phyloP scores from a whole-genome alignment of 352 stramenopile species.

The Pythium aphanidermatum region DNA sequence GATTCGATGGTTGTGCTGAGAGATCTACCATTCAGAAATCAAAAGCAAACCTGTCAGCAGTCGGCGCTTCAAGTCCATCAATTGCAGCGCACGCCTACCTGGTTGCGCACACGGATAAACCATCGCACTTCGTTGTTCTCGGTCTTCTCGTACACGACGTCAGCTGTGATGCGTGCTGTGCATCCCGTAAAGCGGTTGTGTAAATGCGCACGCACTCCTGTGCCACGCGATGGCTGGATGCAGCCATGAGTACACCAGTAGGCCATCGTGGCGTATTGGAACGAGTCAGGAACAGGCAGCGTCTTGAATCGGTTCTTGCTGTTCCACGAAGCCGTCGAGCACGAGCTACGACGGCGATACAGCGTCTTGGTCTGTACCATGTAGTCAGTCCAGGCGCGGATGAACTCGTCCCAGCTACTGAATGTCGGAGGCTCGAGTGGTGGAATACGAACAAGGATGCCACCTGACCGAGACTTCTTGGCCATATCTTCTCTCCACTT shows the following conservation, averaged over 20 bases:
- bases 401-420: slow-evolving; percentile 59
- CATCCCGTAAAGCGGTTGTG: slow-evolving; percentile 80
- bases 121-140: slow-evolving; percentile 39
- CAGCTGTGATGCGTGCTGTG: slow-evolving; percentile 59
- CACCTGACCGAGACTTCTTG: slow-evolving; percentile 37
- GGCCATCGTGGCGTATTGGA: slow-evolving; percentile 78
- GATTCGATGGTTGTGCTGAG: slow-evolving; percentile 71
- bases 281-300: slow-evolving; percentile 54
- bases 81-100: slow-evolving; percentile 31
- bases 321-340: slow-evolving; percentile 69
- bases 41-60: no score
- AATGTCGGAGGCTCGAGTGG: slow-evolving; percentile 54
- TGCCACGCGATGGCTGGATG: slow-evolving; percentile 65
- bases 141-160: slow-evolving; percentile 65
- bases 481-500: slow-evolving; percentile 68
- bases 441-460: slow-evolving; percentile 34
- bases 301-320: slow-evolving; percentile 72
- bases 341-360: slow-evolving; percentile 65
- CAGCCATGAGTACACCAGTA: slow-evolving; percentile 84
- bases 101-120: slow-evolving; percentile 73
- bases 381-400: slow-evolving; percentile 55
- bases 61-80: no score
- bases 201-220: slow-evolving; percentile 64
- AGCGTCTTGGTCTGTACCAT: slow-evolving; percentile 70
- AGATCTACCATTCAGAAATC: slow-evolving; percentile 31